These are phyloP conservation scores for Moesziomyces parantarcticus DNA, from an alignment of 1,284 basidiomycete genomes.

Conservation along the genomic window DNA sequence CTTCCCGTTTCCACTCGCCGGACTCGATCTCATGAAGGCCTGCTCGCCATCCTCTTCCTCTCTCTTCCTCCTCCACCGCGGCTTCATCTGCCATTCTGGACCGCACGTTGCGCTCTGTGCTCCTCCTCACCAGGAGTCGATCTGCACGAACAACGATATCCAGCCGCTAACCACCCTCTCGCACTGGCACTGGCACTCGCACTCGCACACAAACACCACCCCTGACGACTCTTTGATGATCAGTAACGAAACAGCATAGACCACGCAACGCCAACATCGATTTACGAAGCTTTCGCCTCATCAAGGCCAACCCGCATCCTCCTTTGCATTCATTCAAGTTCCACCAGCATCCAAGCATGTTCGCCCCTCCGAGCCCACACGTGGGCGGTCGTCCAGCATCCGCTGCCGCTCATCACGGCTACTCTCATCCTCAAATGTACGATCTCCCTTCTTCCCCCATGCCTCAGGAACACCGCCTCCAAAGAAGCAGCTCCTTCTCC, in stretches of 20 bases:
- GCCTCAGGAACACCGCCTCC: constrained; percentile 7
- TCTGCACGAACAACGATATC: background rate
- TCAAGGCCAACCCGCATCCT: background rate
- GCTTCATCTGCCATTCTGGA: background rate
- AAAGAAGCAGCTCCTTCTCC: constrained; percentile 39
- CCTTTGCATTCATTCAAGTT: too few relatives aligned
- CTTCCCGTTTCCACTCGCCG: background rate
- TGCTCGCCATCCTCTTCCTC: constrained; percentile 3
- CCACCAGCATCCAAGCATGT: constrained; percentile 22
- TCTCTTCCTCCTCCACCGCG: constrained; percentile 6
- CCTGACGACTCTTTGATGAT: constrained; percentile 8
- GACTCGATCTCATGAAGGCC: background rate
- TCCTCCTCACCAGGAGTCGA: background rate
- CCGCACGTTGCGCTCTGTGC: constrained; percentile 6
- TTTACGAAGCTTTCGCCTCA: background rate
- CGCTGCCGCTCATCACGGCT: constrained; percentile 25
- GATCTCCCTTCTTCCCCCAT: constrained; percentile 27
- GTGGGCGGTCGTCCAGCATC: constrained; percentile 35
- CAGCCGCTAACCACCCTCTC: background rate
- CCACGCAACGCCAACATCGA: background rate
- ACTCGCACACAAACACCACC: background rate
- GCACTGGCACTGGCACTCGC: background rate
- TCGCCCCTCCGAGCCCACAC: constrained; percentile 40
- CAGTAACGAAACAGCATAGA: constrained; percentile 6
- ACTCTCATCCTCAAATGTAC: constrained; percentile 19